These are phyloP conservation scores for Thuja plicata DNA, from an alignment of 83 land plant genomes.

Conservation along the genomic window DNA sequence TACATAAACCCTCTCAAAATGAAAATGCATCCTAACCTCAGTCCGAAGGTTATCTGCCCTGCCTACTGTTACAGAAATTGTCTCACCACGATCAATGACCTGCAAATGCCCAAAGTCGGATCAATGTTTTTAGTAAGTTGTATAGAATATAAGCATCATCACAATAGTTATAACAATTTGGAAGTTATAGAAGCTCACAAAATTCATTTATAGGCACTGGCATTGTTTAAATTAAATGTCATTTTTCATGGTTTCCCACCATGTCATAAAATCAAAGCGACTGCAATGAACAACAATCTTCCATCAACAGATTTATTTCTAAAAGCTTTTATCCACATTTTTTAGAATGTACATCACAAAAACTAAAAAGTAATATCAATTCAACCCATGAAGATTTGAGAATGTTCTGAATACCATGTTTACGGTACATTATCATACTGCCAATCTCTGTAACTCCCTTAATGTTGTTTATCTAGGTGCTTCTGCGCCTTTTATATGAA, in stretches of 20 bases:
- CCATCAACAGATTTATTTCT: not conserved
- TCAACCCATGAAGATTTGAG: not conserved
- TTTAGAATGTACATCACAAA: not conserved
- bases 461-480: not conserved
- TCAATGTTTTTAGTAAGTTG: not conserved
- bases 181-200: not conserved
- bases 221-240: not conserved
- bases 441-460: not conserved
- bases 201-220: not conserved
- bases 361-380: not conserved
- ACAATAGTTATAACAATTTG: not conserved
- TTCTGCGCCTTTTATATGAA: not conserved
- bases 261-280: not conserved
- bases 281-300: not conserved
- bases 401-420: not conserved
- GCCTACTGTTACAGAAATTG: slow-evolving; percentile 57
- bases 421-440: not conserved
- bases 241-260: not conserved
- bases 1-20: not conserved
- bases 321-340: not conserved
- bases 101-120: slow-evolving; percentile 20
- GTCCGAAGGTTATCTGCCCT: slow-evolving; percentile 69
- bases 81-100: slow-evolving; percentile 81
- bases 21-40: slow-evolving; percentile 39
- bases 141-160: not conserved